Percentiles rank a stretch among this genome's conserved stretches.
Evolutionary conservation across 2,329 filamentous ascomycete genomes (phyloP).

Genomic region (Pseudogymnoascus pannorum): DNA sequence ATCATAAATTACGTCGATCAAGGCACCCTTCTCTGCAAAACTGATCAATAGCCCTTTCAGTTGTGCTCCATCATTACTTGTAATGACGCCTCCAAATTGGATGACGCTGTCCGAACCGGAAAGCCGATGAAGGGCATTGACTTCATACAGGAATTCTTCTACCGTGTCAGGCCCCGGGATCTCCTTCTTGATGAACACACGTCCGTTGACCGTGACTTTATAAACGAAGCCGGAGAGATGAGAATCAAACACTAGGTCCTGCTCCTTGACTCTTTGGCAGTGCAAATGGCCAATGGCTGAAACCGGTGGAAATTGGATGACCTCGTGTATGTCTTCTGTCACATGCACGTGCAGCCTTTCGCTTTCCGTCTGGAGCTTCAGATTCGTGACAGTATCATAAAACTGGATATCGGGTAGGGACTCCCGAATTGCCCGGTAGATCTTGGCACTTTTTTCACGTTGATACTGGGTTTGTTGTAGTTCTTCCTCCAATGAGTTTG

Average conservation of each 20-base stretch:
- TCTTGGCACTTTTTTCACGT: slow-evolving; percentile 83
- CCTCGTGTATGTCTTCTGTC: slow-evolving; percentile 86
- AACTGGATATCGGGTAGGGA: slow-evolving; percentile 92
- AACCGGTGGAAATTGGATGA: slow-evolving; percentile 74
- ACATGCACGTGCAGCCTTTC: slow-evolving; percentile 91
- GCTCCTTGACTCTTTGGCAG: slow-evolving; percentile 60
- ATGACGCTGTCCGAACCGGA: slow-evolving; percentile 70
- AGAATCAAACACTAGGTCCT: slow-evolving; percentile 73
- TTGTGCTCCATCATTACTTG: slow-evolving; percentile 64
- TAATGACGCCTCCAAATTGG: slow-evolving; percentile 76
- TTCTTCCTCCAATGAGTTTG: slow-evolving; percentile 79
- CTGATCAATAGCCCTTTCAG: slow-evolving; percentile 88
- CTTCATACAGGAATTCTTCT: slow-evolving; percentile 95
- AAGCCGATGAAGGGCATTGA: slow-evolving; percentile 83
- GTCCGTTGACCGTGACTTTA: slow-evolving; percentile 66
- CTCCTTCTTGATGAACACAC: slow-evolving; percentile 87
- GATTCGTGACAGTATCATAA: slow-evolving; percentile 90
- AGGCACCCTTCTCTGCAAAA: slow-evolving; percentile 76
- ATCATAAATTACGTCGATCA: slow-evolving; percentile 89
- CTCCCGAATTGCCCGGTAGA: slow-evolving; percentile 90
- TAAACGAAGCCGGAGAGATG: slow-evolving; percentile 98
- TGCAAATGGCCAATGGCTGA: slow-evolving; percentile 67
- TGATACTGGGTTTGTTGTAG: slow-evolving; percentile 72
- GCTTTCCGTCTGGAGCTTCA: slow-evolving; percentile 84
- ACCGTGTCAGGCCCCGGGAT: slow-evolving; percentile 93